Evolutionary conservation across 257 asterid species (phyloP).

Genomic region (Capsicum rhomboideum): DNA sequence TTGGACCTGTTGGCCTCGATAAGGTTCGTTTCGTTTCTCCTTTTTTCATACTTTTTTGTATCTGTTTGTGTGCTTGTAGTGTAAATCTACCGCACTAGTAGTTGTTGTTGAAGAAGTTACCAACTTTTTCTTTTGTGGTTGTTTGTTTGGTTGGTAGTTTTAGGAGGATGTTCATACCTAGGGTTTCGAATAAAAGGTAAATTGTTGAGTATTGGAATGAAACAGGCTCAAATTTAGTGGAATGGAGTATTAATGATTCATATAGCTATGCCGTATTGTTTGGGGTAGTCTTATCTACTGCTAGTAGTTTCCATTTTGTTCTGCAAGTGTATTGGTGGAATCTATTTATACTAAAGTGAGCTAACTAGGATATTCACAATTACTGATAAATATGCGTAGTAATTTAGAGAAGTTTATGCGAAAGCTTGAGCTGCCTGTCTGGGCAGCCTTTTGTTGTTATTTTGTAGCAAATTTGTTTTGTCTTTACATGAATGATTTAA

Average conservation of each 20-base stretch:
- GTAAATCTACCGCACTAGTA: too few species aligned
- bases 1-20: constrained; percentile 98
- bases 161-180: neutral
- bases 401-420: neutral
- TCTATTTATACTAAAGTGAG: neutral
- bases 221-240: neutral
- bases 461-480: neutral
- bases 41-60: neutral
- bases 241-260: neutral
- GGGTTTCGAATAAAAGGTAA: neutral
- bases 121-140: neutral
- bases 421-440: neutral
- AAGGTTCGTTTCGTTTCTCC: constrained; percentile 40
- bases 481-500: neutral
- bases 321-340: neutral
- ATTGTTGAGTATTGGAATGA: neutral
- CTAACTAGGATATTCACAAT: neutral
- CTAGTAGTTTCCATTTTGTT: neutral
- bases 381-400: neutral
- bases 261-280: neutral
- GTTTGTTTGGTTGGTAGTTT: neutral
- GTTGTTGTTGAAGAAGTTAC: neutral
- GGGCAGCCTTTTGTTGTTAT: neutral
- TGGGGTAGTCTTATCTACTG: neutral
- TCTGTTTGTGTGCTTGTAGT: neutral